Base-by-base conservation (phyloP, 2,329 filamentous ascomycete genomes). In the Ophiocordyceps camponoti-floridani region DNA sequence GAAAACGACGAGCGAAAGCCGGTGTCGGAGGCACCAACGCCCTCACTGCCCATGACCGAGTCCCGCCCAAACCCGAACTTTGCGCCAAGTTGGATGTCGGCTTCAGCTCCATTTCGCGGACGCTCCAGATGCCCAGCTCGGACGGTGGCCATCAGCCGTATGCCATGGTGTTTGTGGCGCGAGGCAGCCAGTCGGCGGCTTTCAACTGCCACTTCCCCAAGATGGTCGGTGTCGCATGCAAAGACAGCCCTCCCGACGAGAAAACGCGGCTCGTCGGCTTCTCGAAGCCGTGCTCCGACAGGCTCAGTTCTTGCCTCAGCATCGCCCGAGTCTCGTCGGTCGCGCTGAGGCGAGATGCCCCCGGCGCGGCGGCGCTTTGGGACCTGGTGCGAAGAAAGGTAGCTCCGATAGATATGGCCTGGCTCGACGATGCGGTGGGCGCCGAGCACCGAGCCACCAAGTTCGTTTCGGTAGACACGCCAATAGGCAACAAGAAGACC, bases 261-360 rank as follows among this genome's bases (percentile, higher is more conserved):
- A 60, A 66, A 3, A 73, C 71, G 10, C 69, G 72, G 19, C 66
- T 85, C 2, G 67, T 86, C 2, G 72, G 75, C 1, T 69, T 85
- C 42, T 77, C 78, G 0, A 75, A 70, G 44, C 61, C 70, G 1
- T 73, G 70, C 43, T 78, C 79, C 41, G 63, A 72, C 14, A 68
- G 69, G 12, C 59, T 86, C 14, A 72, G 72, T 42, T 58, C 62
- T 28, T 67, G 67, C 18, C 63, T 85, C 4, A 73, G 73, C 2
- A 66, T 84, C 10, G 75, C 77, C 1, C 69, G 78, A 31, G 77
- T 77, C 1, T 82, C 79, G 1, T 76, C 77, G 19, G 62, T 86
- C 30, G 82, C 72, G 0, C 56, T 86, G 7, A 58, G 66, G 18
- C 63, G 65, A 7, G 69, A 63, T 35, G 75, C 79, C 0, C 76